phyloP scores from a whole-genome alignment of 441 rosid species.

The Cnidoscolus chayamansa region DNA sequence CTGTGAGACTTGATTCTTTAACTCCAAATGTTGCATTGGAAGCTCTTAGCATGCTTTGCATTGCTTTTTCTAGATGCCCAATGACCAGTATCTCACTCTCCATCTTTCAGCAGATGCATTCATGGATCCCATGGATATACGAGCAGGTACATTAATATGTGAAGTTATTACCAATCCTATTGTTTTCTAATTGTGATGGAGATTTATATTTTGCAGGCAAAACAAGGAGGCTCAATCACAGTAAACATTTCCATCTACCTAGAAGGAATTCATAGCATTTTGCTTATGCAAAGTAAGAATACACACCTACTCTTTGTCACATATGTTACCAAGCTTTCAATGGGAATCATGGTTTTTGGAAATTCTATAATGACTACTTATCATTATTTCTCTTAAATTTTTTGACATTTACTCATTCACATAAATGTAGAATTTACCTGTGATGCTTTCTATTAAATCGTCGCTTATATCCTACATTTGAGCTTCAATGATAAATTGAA shows the following conservation, averaged over 20 bases:
- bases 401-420: slow-evolving; percentile 12
- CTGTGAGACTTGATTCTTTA: slow-evolving; percentile 40
- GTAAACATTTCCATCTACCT: slow-evolving; percentile 61
- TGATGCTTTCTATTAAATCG: slow-evolving; percentile 1
- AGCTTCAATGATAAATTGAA: background rate
- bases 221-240: slow-evolving; percentile 37
- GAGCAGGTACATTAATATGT: slow-evolving; percentile 52
- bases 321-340: slow-evolving; percentile 17
- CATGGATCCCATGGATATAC: slow-evolving; percentile 88
- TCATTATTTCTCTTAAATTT: background rate
- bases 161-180: slow-evolving; percentile 20
- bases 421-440: slow-evolving; percentile 16
- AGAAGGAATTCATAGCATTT: slow-evolving; percentile 71
- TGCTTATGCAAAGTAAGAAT: slow-evolving; percentile 66
- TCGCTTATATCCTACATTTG: background rate
- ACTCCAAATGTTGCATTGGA: slow-evolving; percentile 57
- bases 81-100: slow-evolving; percentile 45
- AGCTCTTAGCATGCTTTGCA: slow-evolving; percentile 85
- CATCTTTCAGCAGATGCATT: slow-evolving; percentile 60
- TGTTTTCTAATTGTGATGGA: slow-evolving; percentile 16
- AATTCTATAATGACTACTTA: background rate
- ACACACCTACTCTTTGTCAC: slow-evolving; percentile 10
- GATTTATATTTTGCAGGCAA: slow-evolving; percentile 50
- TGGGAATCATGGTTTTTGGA: background rate
- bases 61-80: slow-evolving; percentile 66